Base-by-base conservation (phyloP, 371 early-diverging fungal species). In the Mucor sp. region DNA sequence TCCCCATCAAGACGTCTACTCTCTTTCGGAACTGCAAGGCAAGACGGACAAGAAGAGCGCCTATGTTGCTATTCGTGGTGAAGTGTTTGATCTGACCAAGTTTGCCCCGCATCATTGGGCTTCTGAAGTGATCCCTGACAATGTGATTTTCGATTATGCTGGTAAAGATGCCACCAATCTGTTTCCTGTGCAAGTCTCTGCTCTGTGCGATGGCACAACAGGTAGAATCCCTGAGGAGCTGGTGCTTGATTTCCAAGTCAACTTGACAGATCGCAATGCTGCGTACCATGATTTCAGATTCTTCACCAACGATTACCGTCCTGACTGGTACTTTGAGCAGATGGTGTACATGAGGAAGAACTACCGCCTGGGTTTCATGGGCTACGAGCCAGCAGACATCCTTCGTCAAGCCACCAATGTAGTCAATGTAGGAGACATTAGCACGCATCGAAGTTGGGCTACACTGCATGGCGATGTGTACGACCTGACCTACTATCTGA, bases 1-100 rank as follows among this genome's bases (percentile, higher is more conserved):
- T 76, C 95, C 95, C 15, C 83, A 85, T 55, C 86, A 88, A 64
- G 85, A 90, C 43, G 87, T 90, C 11, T 87, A 86, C 47, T 87
- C 88, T 1, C 67, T 76, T 21, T 80, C 76, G 58, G 89, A 88
- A 68, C 71, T 85, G 53, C 74, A 75, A 32, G 74, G 72, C 35
- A 72, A 78, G 59, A 75, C 77, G 59, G 72, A 71, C 4, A 79
- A 79, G 28, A 68, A 80, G 3, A 71, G 63, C 57, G 74, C 77
- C 15, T 77, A 79, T 66, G 81, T 89, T 2, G 78, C 84, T 28
- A 82, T 90, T 41, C 82, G 90, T 4, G 92, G 91, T 21, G 87
- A 88, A 69, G 80, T 90, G 19, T 89, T 86, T 77, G 86, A 86
- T 57, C 75, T 91, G 59, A 72, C 79, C 30, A 80, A 82, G 11